Evolutionary conservation across 2,329 filamentous ascomycete species (phyloP).

Genomic region (Fusarium acutatum): DNA sequence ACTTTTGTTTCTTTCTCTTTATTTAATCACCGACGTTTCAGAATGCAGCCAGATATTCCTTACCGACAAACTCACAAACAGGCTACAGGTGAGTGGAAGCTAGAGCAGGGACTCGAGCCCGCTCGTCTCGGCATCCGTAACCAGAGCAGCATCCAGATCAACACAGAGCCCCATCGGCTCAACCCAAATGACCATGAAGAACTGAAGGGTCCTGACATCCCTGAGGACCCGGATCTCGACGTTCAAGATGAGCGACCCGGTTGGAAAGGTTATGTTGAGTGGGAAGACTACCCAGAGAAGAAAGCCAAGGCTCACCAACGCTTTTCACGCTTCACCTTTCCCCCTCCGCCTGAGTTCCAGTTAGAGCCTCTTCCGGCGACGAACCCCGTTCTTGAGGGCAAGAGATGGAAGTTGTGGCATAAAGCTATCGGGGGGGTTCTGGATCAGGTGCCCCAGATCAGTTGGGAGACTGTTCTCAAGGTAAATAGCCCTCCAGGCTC

Average conservation of each 20-base stretch:
- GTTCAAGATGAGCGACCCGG: conserved; percentile 42
- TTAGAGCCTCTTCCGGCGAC: conserved; percentile 62
- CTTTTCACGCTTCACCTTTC: conserved; percentile 37
- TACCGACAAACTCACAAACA: not conserved
- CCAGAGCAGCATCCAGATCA: conserved; percentile 3
- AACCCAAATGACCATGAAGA: not conserved
- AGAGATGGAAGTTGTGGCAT: conserved; percentile 67
- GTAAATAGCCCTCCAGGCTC: not conserved
- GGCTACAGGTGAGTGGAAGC: conserved; percentile 59
- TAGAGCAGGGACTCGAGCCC: conserved; percentile 59
- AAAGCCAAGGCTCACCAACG: conserved; percentile 67
- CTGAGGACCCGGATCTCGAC: conserved; percentile 47
- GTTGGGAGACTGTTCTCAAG: conserved; percentile 62
- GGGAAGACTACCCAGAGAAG: conserved; percentile 75
- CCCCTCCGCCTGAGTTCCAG: conserved; percentile 62
- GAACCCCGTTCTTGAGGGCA: conserved; percentile 65
- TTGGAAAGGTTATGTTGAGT: conserved; percentile 67
- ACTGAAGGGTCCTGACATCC: not conserved
- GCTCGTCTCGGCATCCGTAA: conserved; percentile 39
- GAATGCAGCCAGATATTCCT: not conserved
- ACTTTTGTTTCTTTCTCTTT: no score
- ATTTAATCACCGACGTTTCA: no score
- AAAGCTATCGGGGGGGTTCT: conserved; percentile 55
- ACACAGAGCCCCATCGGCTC: not conserved
- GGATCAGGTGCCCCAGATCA: conserved; percentile 61